Evolutionary conservation across 2,329 filamentous ascomycete species (phyloP), one percentile per base, ranked within the genome.

Genomic region (Aspergillus costaricaensis): DNA sequence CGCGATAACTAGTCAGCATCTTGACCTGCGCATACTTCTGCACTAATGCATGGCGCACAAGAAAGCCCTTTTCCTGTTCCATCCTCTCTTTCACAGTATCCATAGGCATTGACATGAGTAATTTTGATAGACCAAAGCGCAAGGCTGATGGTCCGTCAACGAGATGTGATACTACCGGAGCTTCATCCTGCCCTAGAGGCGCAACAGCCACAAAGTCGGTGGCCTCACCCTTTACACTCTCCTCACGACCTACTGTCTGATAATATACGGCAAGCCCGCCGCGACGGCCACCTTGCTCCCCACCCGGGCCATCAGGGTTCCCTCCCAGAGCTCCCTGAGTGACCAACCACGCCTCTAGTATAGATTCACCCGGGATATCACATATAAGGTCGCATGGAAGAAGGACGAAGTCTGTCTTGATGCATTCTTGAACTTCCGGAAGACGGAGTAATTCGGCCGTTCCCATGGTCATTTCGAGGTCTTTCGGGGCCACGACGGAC

Each of bases 301-400:
- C 84, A 32, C 83, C 83, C 8, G 82, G 71, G 2, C 81, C 80
- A 41, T 77, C 72, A 25, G 82, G 80, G 21, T 80, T 79, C 5
- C 81, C 77, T 80, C 86, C 75, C 2, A 94, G 81, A 39, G 88
- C 90, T 15, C 87, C 88, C 53, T 92, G 86, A 67, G 90, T 87
- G 30, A 93, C 86, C 89, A 97, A 93, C 92, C 95, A 99, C 62
- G 93, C 87, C 75, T 97, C 92, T 2, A 96, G 79, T 21, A 98
- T 82, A 63, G 88, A 86, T 68, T 92, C 90, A 12, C 92, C 93
- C 2, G 90, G 88, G 15, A 98, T 81, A 71, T 96, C 93, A 74
- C 92, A 97, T 41, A 99, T 88, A 6, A 99, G 82, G 74, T 99
- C 95, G 76, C 95, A 99, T 0, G 95, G 94, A 4, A 99, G 81